Evolutionary conservation across 805 yeast species (phyloP).

Genomic region (Ogataea naganishii): DNA sequence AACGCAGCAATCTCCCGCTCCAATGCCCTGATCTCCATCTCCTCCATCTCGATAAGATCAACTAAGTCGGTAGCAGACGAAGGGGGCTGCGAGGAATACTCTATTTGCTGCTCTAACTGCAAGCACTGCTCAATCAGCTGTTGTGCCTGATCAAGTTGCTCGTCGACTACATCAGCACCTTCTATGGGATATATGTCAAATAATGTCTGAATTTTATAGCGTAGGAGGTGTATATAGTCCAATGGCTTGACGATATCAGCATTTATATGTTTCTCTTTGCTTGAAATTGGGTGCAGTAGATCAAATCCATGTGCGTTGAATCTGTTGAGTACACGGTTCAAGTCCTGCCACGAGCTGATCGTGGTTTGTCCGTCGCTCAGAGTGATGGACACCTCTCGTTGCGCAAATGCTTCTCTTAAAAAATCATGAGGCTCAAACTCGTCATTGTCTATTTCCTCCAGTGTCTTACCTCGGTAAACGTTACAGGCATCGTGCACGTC

Average conservation of each 20-base stretch:
- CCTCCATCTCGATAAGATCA: constrained; percentile 35
- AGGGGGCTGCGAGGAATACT: background rate
- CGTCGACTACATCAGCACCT: background rate
- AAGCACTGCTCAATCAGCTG: background rate
- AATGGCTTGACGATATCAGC: no score
- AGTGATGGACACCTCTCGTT: background rate
- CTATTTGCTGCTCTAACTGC: background rate
- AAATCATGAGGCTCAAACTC: constrained; percentile 5
- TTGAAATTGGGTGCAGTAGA: no score
- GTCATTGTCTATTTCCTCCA: constrained; percentile 14
- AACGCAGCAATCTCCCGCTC: constrained; percentile 25
- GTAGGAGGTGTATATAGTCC: background rate
- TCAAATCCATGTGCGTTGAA: no score
- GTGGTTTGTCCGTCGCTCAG: background rate
- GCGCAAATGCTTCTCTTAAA: background rate
- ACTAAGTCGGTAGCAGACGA: constrained; percentile 13
- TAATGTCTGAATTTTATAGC: background rate
- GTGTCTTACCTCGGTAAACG: constrained; percentile 11
- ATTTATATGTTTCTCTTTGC: no score
- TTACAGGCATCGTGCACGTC: constrained; percentile 16
- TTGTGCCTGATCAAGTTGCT: background rate
- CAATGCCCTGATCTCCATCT: constrained; percentile 33
- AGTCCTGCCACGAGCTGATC: background rate
- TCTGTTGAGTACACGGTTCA: no score
- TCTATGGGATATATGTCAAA: background rate